Conservation (phyloP, 495 filamentous ascomycete species). For the Daldinia vernicosa region DNA sequence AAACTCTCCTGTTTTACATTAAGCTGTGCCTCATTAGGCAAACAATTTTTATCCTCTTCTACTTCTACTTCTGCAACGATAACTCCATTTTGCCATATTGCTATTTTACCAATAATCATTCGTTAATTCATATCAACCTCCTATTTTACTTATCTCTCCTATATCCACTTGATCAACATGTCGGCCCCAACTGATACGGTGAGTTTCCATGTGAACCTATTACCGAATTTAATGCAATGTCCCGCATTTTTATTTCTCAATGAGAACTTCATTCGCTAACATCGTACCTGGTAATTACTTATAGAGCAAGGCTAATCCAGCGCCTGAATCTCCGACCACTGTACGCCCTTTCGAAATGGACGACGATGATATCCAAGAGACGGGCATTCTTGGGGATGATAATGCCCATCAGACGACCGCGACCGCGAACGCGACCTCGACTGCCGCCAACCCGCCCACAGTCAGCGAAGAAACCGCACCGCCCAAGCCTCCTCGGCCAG, state of each 20-base stretch:
- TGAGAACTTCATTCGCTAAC: conserved; percentile 14
- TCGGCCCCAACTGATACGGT: conserved; percentile 54
- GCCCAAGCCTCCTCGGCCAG: conserved; percentile 86
- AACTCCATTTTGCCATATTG: background rate
- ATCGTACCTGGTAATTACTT: background rate
- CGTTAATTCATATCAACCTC: conserved; percentile 1
- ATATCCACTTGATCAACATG: conserved; percentile 42
- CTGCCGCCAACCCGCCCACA: conserved; percentile 45
- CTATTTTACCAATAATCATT: conserved; percentile 13
- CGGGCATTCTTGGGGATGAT: conserved; percentile 55
- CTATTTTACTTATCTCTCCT: background rate
- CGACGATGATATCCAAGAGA: conserved; percentile 80
- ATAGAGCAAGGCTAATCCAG: conserved; percentile 49
- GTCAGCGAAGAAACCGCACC: conserved; percentile 65
- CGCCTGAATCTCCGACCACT: conserved; percentile 84
- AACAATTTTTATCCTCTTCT: conserved; percentile 4
- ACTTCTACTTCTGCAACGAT: conserved; percentile 5
- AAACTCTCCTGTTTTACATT: conserved; percentile 30
- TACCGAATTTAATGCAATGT: background rate
- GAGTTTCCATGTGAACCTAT: conserved; percentile 36
- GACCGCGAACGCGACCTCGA: conserved; percentile 47
- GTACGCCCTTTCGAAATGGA: conserved; percentile 85
- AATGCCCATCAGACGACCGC: conserved; percentile 50
- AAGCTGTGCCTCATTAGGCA: conserved; percentile 8
- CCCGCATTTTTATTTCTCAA: conserved; percentile 5